Evolutionary conservation across 2,329 filamentous ascomycete genomes (phyloP).

Genomic region (Ilyonectria mors-panacis): DNA sequence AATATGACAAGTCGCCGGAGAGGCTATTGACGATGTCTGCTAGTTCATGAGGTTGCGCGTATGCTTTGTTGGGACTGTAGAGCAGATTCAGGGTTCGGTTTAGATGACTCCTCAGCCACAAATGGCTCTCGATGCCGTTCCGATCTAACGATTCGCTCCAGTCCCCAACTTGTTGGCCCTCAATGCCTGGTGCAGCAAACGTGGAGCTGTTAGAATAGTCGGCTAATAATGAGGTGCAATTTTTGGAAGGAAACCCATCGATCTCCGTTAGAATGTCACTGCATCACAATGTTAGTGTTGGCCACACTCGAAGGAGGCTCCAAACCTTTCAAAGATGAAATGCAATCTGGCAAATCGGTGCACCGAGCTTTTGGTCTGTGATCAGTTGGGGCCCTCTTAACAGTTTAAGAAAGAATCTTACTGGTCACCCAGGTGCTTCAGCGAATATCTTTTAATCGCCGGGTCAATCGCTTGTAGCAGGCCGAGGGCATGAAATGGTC

Average conservation of each 20-base stretch:
- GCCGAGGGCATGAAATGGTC: neutral
- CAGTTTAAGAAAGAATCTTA: neutral
- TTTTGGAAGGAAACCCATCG: neutral
- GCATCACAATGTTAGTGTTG: neutral
- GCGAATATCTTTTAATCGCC: neutral
- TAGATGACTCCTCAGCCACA: neutral
- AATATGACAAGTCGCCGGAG: neutral
- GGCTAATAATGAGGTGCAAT: neutral
- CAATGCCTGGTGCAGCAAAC: neutral
- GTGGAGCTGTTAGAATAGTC: neutral
- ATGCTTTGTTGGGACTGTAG: neutral
- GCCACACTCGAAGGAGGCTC: no score
- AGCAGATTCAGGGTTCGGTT: neutral
- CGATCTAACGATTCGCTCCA: neutral
- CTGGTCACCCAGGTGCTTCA: neutral
- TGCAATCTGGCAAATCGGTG: neutral
- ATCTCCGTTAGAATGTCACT: conserved; percentile 3
- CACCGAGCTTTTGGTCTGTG: neutral
- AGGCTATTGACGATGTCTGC: neutral
- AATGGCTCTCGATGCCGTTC: neutral
- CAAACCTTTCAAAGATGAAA: neutral
- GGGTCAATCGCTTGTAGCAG: neutral
- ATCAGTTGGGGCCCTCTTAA: neutral
- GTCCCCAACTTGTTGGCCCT: neutral
- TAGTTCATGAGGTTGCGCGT: neutral